Conservation (phyloP, 1,139 yeast species). For the Blastobotrys apis region DNA sequence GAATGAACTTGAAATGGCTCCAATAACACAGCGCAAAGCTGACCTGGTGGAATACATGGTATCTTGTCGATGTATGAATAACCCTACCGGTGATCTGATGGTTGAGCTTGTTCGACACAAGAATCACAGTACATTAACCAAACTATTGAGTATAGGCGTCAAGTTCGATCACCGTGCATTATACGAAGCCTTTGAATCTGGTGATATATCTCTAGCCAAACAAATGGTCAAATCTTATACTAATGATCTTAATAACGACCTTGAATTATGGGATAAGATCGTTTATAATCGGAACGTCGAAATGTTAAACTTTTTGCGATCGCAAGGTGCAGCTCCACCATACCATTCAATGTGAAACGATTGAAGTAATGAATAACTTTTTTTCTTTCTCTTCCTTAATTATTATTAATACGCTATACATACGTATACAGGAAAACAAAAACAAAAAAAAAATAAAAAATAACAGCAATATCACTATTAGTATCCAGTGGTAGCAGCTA, state of each 20-base stretch:
- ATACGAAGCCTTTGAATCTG: conserved; percentile 10
- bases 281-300: background rate
- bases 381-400: background rate
- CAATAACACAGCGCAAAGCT: conserved; percentile 7
- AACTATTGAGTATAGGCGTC: conserved; percentile 6
- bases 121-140: conserved; percentile 4
- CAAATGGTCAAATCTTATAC: conserved; percentile 6
- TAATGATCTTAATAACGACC: conserved; percentile 6
- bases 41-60: conserved; percentile 14
- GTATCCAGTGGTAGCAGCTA: background rate
- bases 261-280: conserved; percentile 15
- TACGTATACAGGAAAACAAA: background rate
- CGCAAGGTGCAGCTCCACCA: conserved; percentile 12
- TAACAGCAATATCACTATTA: background rate
- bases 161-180: conserved; percentile 16
- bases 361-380: background rate
- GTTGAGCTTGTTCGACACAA: conserved; percentile 3
- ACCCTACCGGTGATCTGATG: conserved; percentile 3
- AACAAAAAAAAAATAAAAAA: conserved; percentile 1
- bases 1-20: conserved; percentile 2
- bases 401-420: too few relatives aligned
- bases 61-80: conserved; percentile 6
- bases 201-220: conserved; percentile 1
- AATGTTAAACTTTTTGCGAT: conserved; percentile 11
- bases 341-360: conserved; percentile 8